Conservation (phyloP, 163 green algal genomes). For the Trebouxiophyceae sp. region DNA sequence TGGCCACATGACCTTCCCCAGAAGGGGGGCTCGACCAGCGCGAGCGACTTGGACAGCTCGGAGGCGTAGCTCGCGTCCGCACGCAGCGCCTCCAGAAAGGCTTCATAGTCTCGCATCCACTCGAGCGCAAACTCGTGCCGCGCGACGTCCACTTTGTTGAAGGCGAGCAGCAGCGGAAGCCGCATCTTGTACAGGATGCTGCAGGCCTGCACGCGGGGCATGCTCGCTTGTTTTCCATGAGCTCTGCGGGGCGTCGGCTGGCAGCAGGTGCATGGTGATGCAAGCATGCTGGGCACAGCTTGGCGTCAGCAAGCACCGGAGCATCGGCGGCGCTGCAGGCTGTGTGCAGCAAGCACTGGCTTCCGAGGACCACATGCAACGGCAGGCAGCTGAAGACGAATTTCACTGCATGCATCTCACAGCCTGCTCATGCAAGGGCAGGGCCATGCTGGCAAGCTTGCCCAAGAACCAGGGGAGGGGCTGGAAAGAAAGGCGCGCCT, state of each 20-base stretch:
- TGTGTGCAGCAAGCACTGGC: too few relatives aligned
- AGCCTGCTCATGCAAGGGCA: too few relatives aligned
- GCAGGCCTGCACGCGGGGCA: slow-evolving; percentile 40
- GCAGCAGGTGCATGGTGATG: too few relatives aligned
- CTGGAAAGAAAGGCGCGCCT: slow-evolving; percentile 31
- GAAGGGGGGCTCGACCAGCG: slow-evolving; percentile 40
- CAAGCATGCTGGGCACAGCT: too few relatives aligned
- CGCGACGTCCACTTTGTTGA: slow-evolving; percentile 93
- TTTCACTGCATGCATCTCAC: too few relatives aligned
- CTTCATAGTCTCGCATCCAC: slow-evolving; percentile 92
- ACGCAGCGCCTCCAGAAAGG: slow-evolving; percentile 61
- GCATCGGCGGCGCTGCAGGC: too few relatives aligned
- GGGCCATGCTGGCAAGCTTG: too few relatives aligned
- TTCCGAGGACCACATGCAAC: too few relatives aligned
- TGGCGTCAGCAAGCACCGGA: too few relatives aligned
- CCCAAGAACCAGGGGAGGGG: not conserved
- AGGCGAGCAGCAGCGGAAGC: slow-evolving; percentile 90
- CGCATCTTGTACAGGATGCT: slow-evolving; percentile 95
- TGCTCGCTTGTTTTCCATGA: not conserved
- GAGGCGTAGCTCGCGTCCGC: slow-evolving; percentile 70
- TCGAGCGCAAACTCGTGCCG: slow-evolving; percentile 77
- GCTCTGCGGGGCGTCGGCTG: not conserved
- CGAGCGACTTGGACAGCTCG: slow-evolving; percentile 64
- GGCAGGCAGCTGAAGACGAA: too few relatives aligned
- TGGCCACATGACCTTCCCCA: too few relatives aligned